Base-by-base conservation (phyloP, 2,329 filamentous ascomycete species). In the Colletotrichum euphorbiae region DNA sequence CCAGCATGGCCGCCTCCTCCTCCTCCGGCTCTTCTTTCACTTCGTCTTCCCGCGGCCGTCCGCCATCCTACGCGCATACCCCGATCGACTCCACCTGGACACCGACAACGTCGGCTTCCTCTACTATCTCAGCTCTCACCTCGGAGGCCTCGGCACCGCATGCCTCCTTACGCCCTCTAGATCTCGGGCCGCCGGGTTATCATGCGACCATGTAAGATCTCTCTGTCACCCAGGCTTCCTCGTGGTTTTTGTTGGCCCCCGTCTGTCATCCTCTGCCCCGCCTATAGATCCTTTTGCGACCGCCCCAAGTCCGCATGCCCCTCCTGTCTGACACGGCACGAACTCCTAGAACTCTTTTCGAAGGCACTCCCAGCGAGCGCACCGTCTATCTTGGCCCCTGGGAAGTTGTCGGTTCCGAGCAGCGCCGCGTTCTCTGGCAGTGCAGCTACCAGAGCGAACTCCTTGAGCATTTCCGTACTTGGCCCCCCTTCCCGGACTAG, bases 321-420 rank as follows among this genome's bases (percentile, higher is more conserved):
- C 36, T 46, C 45, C 36, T 51, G 38, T 67, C 71, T 70, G 54
- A 71, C 54, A 28, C 62, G 6, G 19, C 24, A 67, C 54, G 19
- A 33, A 71, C 46, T 68, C 31, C 45, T 73, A 86, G 84, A 78
- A 82, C 79, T 51, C 79, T 86, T n/a, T 85, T 83, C 68, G 82
- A 85, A 71, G 80, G 83, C 55, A 84, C 83, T 6, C 73, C 79
- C 40, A 79, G 83, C 72, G 83, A 86, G 72, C 79, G 79, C 54
- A 84, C 83, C 12, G 77, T 86, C 51, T 85, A 85, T 69, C 79
- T 86, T 7, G 84, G 84, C n/a, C 84, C 84, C 4, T 86, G 83
- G 84, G 82, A 85, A 72, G 78, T 85, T 40, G 77, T 84, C 43
- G 81, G 81, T 46, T 79, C 80, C 43, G 81, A 83, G 67, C 80